Percentiles rank a stretch among this genome's conserved stretches.
Evolutionary conservation across 768 basidiomycete species (phyloP).

Genomic region (Lyophyllum decastes): DNA sequence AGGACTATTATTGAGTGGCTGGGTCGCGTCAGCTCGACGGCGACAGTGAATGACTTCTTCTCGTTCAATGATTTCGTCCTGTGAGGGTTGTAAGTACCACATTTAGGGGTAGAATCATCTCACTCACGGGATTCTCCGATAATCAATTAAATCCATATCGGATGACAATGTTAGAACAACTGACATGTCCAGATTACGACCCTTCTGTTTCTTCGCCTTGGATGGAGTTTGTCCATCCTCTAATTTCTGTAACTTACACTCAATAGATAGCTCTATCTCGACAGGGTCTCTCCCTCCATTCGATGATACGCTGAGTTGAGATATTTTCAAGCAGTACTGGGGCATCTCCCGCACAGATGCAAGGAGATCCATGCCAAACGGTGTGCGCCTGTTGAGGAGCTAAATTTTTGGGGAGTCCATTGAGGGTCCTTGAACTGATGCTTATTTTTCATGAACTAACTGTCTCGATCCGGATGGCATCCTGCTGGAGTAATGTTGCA

Average conservation of each 20-base stretch:
- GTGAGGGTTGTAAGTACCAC: constrained; percentile 2
- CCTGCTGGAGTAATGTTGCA: constrained; percentile 52
- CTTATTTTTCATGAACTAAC: constrained; percentile 34
- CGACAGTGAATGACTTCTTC: constrained; percentile 60
- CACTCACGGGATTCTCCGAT: constrained; percentile 72
- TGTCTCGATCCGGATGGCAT: constrained; percentile 63
- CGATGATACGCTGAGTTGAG: constrained; percentile 44
- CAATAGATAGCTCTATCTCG: constrained; percentile 54
- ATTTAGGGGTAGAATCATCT: background rate
- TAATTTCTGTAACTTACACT: constrained; percentile 51
- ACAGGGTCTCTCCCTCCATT: constrained; percentile 54
- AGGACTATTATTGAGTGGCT: constrained; percentile 68
- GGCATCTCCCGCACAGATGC: constrained; percentile 65
- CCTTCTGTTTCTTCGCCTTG: constrained; percentile 47
- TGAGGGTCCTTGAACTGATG: no score
- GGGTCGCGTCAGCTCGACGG: constrained; percentile 65
- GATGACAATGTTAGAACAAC: constrained; percentile 75
- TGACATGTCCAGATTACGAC: constrained; percentile 58
- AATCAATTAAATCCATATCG: constrained; percentile 75
- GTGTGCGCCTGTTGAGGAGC: constrained; percentile 74
- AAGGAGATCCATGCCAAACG: constrained; percentile 74
- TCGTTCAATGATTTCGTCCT: constrained; percentile 72
- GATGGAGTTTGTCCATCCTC: constrained; percentile 18
- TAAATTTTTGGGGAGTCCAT: no score
- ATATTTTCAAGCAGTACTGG: constrained; percentile 55